Evolutionary conservation across 2,329 filamentous ascomycete species (phyloP).

Genomic region (Penicillium glabrum): DNA sequence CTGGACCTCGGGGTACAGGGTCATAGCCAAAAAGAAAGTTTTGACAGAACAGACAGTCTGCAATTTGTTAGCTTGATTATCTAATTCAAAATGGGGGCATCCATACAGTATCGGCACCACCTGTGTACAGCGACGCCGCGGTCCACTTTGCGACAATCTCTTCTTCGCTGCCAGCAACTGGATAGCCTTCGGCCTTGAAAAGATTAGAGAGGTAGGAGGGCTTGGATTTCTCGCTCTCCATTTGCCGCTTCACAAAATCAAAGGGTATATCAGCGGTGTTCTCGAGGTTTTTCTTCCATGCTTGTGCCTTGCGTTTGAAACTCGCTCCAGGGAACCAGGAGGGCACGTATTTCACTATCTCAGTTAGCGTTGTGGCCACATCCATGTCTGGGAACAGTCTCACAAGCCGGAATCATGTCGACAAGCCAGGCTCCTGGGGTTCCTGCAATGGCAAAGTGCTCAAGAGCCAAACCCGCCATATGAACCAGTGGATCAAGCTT

Average conservation of each 20-base stretch:
- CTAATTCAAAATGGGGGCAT: neutral
- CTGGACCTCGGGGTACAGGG: constrained; percentile 52
- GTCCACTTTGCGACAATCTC: constrained; percentile 44
- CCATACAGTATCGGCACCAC: constrained; percentile 43
- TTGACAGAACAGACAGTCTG: constrained; percentile 45
- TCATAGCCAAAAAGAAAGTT: constrained; percentile 54
- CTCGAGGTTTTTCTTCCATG: constrained; percentile 33
- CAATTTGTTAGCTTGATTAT: neutral
- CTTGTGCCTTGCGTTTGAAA: constrained; percentile 45
- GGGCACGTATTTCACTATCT: constrained; percentile 40
- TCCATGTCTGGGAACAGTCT: constrained; percentile 11
- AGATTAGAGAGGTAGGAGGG: constrained; percentile 21
- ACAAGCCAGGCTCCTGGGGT: constrained; percentile 48
- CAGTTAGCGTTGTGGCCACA: neutral
- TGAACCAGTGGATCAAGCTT: constrained; percentile 46
- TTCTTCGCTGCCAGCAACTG: constrained; percentile 24
- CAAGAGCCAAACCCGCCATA: constrained; percentile 41
- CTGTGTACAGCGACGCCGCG: constrained; percentile 43
- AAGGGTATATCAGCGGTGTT: constrained; percentile 43
- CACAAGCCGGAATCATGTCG: constrained; percentile 47
- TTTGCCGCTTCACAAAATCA: constrained; percentile 18
- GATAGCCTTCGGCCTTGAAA: constrained; percentile 28
- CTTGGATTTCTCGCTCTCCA: constrained; percentile 4
- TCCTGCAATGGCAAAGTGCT: constrained; percentile 40
- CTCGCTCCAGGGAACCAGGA: constrained; percentile 47